Evolutionary conservation across 495 filamentous ascomycete species (phyloP), one percentile per base, ranked within the genome.

Genomic region (Aspergillus sclerotiicarbonarius): DNA sequence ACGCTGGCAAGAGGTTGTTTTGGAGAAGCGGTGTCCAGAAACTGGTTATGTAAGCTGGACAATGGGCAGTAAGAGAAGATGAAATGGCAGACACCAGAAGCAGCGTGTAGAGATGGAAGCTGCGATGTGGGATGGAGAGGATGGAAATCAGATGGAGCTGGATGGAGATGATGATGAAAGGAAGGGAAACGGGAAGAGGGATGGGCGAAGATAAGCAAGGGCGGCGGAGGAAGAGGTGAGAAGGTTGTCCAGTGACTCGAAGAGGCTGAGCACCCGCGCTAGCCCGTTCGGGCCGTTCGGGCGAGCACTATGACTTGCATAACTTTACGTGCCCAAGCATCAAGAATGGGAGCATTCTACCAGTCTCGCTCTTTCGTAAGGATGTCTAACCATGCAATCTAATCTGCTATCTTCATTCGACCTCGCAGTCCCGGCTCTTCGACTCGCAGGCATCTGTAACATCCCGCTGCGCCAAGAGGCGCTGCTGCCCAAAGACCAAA

Each of bases 101-200:
- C 51, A 55, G 44, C 46, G 53, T 54, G 50, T 44, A 35, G 16
- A 56, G 62, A 65, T 58, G 62, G 35, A 57, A 50, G 57, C 58
- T 50, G 58, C 47, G 54, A 62, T 48, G 54, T 32, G 51, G 55
- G 58, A 62, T 59, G 65, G 56, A 57, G 59, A 53, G 53, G 59
- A 25, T 25, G 25, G 5, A 25, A 5, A 3, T 2, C 2, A 25
- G 5, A 25, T 25, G 25, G 53, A 54, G 25, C 8, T 21, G 54
- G 49, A 54, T 19, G 31, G 33, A 33, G 51, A 48, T 47, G 39
- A 50, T 31, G 44, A 49, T 49, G 54, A 53, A 55, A 45, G 57
- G 53, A 54, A 57, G 58, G 54, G n/a, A 50, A 39, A 44, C 18
- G 45, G 44, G 54, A 60, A 45, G 39, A 41, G 52, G 45, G 58